Conservation (phyloP, 345 rosid species). For the Eucalyptus urophylla region DNA sequence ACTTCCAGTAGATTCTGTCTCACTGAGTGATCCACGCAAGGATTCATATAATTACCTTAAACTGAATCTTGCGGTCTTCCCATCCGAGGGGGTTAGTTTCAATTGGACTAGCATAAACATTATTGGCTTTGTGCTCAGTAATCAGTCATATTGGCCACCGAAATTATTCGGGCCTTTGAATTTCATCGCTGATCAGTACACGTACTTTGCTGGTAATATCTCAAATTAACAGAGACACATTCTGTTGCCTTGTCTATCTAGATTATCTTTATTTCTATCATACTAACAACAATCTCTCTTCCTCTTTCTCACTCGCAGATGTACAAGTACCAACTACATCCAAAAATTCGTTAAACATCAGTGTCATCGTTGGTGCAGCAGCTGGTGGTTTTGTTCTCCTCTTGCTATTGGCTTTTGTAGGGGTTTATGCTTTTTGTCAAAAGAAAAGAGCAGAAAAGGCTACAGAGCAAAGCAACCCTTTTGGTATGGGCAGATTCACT, state of each 20-base stretch:
- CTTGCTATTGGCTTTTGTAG: conserved; percentile 41
- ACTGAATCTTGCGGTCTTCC: conserved; percentile 44
- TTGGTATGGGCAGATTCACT: conserved; percentile 26
- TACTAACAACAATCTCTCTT: neutral
- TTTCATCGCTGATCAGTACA: conserved; percentile 25
- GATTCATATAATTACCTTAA: conserved; percentile 21
- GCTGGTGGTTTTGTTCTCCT: conserved; percentile 44
- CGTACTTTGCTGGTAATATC: conserved; percentile 35
- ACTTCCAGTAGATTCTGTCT: conserved; percentile 57
- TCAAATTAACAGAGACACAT: neutral
- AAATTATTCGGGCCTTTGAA: conserved; percentile 36
- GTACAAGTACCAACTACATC: neutral
- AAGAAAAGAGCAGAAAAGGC: conserved; percentile 70
- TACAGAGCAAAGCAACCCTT: conserved; percentile 47
- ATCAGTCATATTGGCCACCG: conserved; percentile 59
- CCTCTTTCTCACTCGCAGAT: neutral
- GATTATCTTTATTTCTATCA: neutral
- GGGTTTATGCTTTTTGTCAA: conserved; percentile 55
- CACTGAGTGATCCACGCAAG: conserved; percentile 45
- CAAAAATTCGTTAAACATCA: conserved; percentile 20
- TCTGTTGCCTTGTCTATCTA: neutral
- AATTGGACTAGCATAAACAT: conserved; percentile 17
- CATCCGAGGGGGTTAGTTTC: conserved; percentile 29
- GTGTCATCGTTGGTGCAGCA: conserved; percentile 57
- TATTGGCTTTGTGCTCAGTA: conserved; percentile 47